These are phyloP conservation scores for Decorospora gaudefroyi DNA, from an alignment of 2,329 filamentous ascomycete species.

Conservation along the genomic window DNA sequence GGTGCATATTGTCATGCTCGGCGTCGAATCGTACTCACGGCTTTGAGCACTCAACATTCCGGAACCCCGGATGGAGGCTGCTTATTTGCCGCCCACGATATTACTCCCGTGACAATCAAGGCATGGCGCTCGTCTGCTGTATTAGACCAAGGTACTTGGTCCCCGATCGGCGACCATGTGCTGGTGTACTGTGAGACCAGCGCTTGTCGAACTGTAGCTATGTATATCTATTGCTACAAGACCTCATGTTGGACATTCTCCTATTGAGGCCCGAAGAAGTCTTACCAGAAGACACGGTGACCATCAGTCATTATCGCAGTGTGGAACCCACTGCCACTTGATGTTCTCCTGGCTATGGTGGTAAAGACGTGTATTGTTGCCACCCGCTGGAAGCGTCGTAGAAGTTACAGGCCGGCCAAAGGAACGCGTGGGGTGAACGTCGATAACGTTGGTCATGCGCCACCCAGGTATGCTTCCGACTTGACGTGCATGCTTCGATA, in stretches of 20 bases:
- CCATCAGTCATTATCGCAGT: neutral
- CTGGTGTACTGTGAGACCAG: neutral
- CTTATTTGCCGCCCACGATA: conserved; percentile 18
- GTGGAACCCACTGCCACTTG: neutral
- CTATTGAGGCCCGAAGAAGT: neutral
- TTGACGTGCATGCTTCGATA: neutral
- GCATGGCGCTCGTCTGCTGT: conserved; percentile 7
- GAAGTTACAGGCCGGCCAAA: neutral
- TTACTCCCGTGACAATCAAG: conserved; percentile 16
- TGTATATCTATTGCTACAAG: neutral
- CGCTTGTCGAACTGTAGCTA: neutral
- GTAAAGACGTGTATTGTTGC: neutral
- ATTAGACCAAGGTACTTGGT: conserved; percentile 14
- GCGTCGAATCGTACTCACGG: conserved; percentile 13
- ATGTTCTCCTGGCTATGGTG: neutral
- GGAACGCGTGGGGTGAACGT: neutral
- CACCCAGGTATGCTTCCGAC: neutral
- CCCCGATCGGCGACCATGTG: neutral
- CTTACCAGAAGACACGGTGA: too few species aligned
- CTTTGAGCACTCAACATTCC: conserved; percentile 5
- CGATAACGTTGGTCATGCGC: neutral
- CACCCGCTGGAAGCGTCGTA: neutral
- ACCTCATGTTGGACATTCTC: neutral
- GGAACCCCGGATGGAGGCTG: conserved; percentile 17
- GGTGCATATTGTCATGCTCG: conserved; percentile 19